phyloP scores from a whole-genome alignment of 164 flowering plant genomes.

The Buxus sempervirens region DNA sequence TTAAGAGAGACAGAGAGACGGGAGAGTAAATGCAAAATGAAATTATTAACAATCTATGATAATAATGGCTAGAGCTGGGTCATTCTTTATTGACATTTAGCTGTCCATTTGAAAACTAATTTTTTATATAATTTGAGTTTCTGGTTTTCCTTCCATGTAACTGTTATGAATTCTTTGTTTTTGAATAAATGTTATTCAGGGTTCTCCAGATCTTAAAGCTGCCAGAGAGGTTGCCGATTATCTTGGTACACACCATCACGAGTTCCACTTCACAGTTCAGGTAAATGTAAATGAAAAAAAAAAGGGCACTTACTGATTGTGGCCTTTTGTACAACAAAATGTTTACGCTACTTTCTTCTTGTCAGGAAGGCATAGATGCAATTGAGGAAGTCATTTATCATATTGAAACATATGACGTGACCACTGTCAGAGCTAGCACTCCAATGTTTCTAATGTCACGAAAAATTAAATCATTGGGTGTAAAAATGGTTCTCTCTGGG shows the following conservation, averaged over 20 bases:
- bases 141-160: not conserved
- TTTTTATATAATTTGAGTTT: not conserved
- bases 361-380: conserved; percentile 93
- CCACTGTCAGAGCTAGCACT: conserved; percentile 95
- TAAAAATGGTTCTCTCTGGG: conserved; percentile 94
- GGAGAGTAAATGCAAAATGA: no score
- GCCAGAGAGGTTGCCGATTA: conserved; percentile 92
- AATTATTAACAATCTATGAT: no score
- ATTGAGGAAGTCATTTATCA: conserved; percentile 95
- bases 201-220: conserved; percentile 92
- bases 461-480: conserved; percentile 94
- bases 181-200: conserved; percentile 36
- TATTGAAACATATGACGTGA: conserved; percentile 95
- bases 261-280: conserved; percentile 93
- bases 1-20: no score
- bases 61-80: no score
- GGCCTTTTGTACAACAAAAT: not conserved
- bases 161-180: not conserved
- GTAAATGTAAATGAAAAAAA: conserved; percentile 24
- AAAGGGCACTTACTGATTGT: not conserved
- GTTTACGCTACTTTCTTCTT: conserved; percentile 9
- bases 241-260: conserved; percentile 88
- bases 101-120: not conserved
- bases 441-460: conserved; percentile 98
- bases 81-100: not conserved